Evolutionary conservation across 768 basidiomycete species (phyloP).

Genomic region (Lentinula lateritia): DNA sequence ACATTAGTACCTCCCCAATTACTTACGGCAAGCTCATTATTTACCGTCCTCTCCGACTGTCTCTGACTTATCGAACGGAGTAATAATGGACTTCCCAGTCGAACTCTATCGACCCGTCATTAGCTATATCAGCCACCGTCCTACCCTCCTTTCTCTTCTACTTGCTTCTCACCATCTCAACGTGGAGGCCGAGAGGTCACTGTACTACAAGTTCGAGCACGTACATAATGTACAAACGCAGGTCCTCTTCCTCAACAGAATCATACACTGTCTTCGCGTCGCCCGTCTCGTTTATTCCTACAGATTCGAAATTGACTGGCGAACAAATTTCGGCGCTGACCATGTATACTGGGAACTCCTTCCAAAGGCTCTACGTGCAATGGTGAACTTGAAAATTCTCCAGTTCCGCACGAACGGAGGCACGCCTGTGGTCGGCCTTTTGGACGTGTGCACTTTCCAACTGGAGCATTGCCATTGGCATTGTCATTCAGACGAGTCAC

Average conservation of each 20-base stretch:
- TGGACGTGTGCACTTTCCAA: neutral
- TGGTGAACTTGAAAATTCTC: neutral
- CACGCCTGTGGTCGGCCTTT: neutral
- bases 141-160: neutral
- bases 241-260: neutral
- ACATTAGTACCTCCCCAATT: neutral
- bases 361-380: neutral
- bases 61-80: neutral
- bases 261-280: neutral
- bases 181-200: neutral
- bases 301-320: conserved; percentile 3
- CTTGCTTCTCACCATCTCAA: neutral
- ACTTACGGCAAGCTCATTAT: neutral
- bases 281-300: neutral
- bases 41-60: neutral
- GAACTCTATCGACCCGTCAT: conserved; percentile 1
- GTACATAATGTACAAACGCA: neutral
- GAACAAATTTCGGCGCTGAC: neutral
- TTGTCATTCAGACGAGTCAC: neutral
- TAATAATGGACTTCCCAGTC: neutral
- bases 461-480: neutral
- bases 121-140: neutral
- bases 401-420: conserved; percentile 4
- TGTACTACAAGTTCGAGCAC: conserved; percentile 2
- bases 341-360: conserved; percentile 1